These are phyloP conservation scores for Oldenlandia corymbosa DNA, from an alignment of 257 asterid genomes.

Conservation along the genomic window DNA sequence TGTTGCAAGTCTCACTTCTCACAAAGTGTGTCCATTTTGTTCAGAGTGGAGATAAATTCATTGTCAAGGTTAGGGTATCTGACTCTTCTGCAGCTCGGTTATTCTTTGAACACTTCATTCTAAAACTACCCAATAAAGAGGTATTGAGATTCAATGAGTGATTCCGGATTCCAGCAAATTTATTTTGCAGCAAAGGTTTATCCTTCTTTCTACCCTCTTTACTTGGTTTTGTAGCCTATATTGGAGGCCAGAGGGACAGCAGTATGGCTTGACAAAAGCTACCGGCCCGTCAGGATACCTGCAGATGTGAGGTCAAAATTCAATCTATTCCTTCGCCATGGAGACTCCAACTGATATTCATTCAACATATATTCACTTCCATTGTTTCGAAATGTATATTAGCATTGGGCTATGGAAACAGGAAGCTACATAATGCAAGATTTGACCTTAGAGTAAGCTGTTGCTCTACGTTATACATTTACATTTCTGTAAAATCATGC, in stretches of 20 bases:
- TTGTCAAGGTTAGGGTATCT: slow-evolving; percentile 60
- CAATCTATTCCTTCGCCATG: slow-evolving; percentile 47
- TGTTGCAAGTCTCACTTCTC: slow-evolving; percentile 3
- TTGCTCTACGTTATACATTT: no score
- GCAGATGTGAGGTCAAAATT: slow-evolving; percentile 55
- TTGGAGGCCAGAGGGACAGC: slow-evolving; percentile 80
- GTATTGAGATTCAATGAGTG: slow-evolving; percentile 23
- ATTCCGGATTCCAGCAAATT: no score
- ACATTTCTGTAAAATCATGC: no score
- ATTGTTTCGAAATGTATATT: neutral
- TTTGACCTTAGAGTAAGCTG: no score
- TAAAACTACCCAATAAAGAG: slow-evolving; percentile 69
- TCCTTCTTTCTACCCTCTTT: neutral
- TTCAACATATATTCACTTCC: neutral
- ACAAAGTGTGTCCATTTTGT: slow-evolving; percentile 8
- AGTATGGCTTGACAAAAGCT: slow-evolving; percentile 83
- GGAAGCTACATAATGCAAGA: no score
- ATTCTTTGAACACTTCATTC: slow-evolving; percentile 70
- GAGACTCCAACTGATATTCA: slow-evolving; percentile 29
- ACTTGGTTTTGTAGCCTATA: slow-evolving; percentile 43
- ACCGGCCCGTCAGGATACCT: slow-evolving; percentile 81
- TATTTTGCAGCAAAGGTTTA: neutral
- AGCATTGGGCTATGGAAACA: no score
- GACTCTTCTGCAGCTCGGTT: slow-evolving; percentile 72
- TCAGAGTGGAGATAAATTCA: slow-evolving; percentile 84